Conservation (phyloP, 345 rosid genomes). For the Aurinia saxatilis region DNA sequence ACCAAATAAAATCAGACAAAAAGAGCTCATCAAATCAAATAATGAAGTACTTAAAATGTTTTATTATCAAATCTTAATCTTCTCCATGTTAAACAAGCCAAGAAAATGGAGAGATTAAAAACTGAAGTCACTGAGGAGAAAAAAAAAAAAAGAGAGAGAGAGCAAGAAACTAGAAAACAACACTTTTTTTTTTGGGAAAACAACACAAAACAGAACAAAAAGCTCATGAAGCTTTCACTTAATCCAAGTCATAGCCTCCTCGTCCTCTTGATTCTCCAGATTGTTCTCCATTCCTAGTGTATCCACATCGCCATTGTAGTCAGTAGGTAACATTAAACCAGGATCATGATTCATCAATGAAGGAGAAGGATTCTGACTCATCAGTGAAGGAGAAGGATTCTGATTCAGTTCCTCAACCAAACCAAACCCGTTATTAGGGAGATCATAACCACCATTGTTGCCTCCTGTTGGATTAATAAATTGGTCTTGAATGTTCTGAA, state of each 20-base stretch:
- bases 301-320: background rate
- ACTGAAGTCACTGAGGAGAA: background rate
- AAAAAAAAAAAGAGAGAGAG: too few species aligned
- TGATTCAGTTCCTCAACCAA: background rate
- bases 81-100: background rate
- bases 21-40: background rate
- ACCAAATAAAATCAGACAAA: too few species aligned
- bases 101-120: background rate
- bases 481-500: background rate
- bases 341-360: background rate
- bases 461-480: background rate
- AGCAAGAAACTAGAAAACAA: background rate
- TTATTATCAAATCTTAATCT: background rate
- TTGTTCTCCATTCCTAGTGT: conserved; percentile 11
- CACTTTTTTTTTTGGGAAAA: too few species aligned
- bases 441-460: background rate
- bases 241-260: conserved; percentile 1
- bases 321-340: background rate
- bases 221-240: conserved; percentile 1
- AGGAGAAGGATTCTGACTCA: conserved; percentile 3
- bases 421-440: background rate
- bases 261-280: background rate
- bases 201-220: background rate
- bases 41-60: background rate
- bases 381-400: background rate